A percentile compares a stretch with the other conserved stretches of the same genome.
Evolutionary conservation across 495 filamentous ascomycete species (phyloP).

Genomic region (Aspergillus saccharolyticus): DNA sequence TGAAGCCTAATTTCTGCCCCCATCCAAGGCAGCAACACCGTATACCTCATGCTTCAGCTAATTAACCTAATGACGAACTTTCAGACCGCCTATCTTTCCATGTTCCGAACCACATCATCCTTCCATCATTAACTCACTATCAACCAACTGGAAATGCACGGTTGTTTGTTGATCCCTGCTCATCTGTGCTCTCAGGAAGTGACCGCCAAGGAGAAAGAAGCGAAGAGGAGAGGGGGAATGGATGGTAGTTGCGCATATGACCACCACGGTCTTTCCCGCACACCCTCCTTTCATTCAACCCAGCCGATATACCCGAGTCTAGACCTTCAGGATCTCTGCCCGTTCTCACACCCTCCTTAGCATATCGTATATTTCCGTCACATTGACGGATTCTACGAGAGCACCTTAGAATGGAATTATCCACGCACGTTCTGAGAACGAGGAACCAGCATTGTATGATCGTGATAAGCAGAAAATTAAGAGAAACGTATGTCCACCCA

Average conservation of each 20-base stretch:
- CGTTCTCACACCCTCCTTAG: neutral
- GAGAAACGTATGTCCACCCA: neutral
- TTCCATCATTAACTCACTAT: neutral
- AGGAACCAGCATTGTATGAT: neutral
- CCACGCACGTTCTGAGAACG: neutral
- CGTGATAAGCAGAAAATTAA: neutral
- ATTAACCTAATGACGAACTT: neutral
- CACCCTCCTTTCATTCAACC: neutral
- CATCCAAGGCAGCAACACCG: no score
- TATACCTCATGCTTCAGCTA: neutral
- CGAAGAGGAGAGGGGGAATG: neutral
- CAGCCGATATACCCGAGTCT: constrained; percentile 3
- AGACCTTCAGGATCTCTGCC: neutral
- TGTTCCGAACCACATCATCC: neutral
- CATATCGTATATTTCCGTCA: neutral
- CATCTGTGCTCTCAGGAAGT: constrained; percentile 1
- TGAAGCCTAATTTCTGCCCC: no score
- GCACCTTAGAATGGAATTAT: neutral
- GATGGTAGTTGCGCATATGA: neutral
- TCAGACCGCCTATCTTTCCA: neutral
- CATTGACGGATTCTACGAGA: neutral
- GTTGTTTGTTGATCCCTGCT: neutral
- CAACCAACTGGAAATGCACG: neutral
- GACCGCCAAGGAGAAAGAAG: constrained; percentile 1
- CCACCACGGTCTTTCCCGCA: no score